Base-by-base conservation (phyloP, 345 rosid species). In the Citrus cavaleriei region DNA sequence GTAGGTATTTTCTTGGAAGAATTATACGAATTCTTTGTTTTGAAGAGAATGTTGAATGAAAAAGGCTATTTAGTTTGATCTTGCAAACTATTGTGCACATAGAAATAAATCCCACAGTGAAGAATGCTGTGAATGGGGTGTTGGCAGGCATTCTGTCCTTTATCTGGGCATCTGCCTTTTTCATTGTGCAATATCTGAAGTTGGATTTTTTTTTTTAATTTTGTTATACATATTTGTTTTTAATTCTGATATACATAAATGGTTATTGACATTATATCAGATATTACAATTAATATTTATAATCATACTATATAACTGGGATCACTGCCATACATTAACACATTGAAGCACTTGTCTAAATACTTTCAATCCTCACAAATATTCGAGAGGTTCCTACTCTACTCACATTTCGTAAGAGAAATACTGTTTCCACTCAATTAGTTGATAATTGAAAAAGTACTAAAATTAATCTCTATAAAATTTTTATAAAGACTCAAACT, bases 201-300 rank as follows among this genome's bases (percentile, higher is more conserved):
- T 74, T 40, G 51, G 38, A 74, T 40, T 16, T 22, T 32, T 32
- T 28, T 30, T 30, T 32, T 32, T 32, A 32, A 32, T 32, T 32
- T 0, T 32, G 34, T 32, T 32, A 32, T 32, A 4, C 4, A 30
- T 30, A 30, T 28, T 28, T 28, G 30, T 30, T 30, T 30, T 30
- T 30, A 30, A 30, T 30, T 30, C 32, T 30, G 4, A 2, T 30
- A 30, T 30, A 30, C 5, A 32, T 32, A 32, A 32, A 32, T 32
- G 0, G 0, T 32, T 32, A 4, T 0, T 4, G 0, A 32, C 34
- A 4, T 32, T 4, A 32, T 0, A 32, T 32, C 0, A 32, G 0
- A 32, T 0, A 32, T 32, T 32, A 32, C 0, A 32, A 32, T 32
- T 3, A 32, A 32, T 32, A 32, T 32, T 32, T 32, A 32, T 32